A percentile compares a stretch with the other conserved stretches of the same genome.
Conservation (phyloP, 192 early-diverging fungal genomes). For the Spizellomyces punctatus region DNA sequence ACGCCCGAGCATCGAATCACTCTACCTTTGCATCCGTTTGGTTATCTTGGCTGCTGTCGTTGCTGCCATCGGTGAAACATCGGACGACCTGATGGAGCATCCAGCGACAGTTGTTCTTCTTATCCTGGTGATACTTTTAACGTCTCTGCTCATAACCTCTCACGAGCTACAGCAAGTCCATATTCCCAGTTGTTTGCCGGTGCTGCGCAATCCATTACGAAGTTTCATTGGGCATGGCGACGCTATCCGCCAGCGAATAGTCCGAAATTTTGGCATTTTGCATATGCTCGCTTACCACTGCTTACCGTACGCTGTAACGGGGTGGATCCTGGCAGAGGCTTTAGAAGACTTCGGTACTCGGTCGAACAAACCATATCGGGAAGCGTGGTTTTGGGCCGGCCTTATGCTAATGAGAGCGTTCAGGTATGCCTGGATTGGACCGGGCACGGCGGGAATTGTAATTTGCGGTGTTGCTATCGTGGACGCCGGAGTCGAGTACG, state of each 20-base stretch:
- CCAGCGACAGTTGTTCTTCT: slow-evolving; percentile 7
- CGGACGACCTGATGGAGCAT: neutral
- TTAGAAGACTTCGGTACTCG: neutral
- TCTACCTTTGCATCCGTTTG: slow-evolving; percentile 3
- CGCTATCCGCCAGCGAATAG: neutral
- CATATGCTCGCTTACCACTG: neutral
- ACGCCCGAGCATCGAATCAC: neutral
- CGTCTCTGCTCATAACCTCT: neutral
- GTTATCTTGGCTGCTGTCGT: neutral
- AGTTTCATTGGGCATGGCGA: neutral
- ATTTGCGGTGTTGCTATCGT: slow-evolving; percentile 2
- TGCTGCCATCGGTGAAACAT: slow-evolving; percentile 10
- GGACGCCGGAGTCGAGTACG: neutral
- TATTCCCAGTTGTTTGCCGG: slow-evolving; percentile 28
- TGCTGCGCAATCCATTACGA: slow-evolving; percentile 32
- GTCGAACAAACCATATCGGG: neutral
- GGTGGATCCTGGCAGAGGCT: slow-evolving; percentile 10
- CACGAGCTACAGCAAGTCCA: slow-evolving; percentile 34
- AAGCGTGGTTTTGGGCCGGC: slow-evolving; percentile 10
- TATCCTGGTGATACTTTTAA: slow-evolving; percentile 11
- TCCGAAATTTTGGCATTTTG: slow-evolving; percentile 2
- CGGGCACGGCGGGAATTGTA: neutral
- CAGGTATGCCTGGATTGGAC: slow-evolving; percentile 5
- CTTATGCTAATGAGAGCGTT: slow-evolving; percentile 26
- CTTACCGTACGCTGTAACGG: slow-evolving; percentile 2